Evolutionary conservation across 768 basidiomycete genomes (phyloP), one percentile per base, ranked within the genome.

Genomic region (Naganishia vishniacii): DNA sequence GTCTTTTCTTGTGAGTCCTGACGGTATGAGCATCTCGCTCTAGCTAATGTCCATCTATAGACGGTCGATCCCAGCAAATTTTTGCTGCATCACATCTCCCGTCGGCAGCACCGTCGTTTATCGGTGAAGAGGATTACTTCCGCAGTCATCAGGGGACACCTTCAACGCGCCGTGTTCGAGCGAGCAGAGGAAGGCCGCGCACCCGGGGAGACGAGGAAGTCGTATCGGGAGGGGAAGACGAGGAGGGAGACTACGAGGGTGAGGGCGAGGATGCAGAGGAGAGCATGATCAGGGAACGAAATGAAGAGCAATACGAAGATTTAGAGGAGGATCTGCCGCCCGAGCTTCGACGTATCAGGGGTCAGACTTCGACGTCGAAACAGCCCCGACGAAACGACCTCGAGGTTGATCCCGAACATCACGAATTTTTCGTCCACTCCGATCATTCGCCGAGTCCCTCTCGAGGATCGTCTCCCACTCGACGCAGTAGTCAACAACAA

Each of bases 1-100:
- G 65, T 67, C 20, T 63, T 62, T 56, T 67, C 65, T 20, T 67
- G 65, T 67, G 42, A 53, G 65, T 62, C 2, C 12, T n/a, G 18
- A 25, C 11, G 34, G 3, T 37, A 37, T 37, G n/a, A n/a, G n/a
- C n/a, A n/a, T n/a, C n/a, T n/a, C 34, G 15, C 34, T 37, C 34
- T 37, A 37, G 7, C 7, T 37, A 37, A 37, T 15, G 34, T 37
- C 62, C 48, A 7, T 20, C 26, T 20, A 15, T 48, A 75, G 73
- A 72, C 65, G 72, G 72, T 0, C 68, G 75, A 28, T 73, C 71
- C 28, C 72, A 76, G 58, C 71, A 75, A 47, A 53, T 71, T 9
- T 69, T 65, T 25, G 72, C 72, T 63, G 71, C 70, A 13, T 42
- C 69, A n/a, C 61, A 69, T 47, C 49, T 72, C 16, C 65, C 68